phyloP scores from a whole-genome alignment of 2,329 filamentous ascomycete genomes.

The Dactylellina drechsleri region DNA sequence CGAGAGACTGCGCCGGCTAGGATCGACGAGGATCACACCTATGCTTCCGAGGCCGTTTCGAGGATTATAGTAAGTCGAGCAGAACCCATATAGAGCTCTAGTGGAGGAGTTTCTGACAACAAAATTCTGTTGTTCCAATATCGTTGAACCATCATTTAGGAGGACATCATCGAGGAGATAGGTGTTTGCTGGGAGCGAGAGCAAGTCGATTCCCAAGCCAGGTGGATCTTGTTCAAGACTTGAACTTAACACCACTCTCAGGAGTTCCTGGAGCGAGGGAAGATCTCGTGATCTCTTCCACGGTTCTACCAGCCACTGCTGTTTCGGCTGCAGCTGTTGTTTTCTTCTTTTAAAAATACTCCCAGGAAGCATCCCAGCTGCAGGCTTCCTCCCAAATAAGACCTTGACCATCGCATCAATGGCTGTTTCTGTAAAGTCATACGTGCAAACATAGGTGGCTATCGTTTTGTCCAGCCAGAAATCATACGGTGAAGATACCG shows the following conservation, averaged over 20 bases:
- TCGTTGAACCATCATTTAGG: conserved; percentile 38
- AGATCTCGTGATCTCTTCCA: conserved; percentile 59
- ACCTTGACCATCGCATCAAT: conserved; percentile 67
- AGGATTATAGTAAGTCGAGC: conserved; percentile 69
- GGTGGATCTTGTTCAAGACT: conserved; percentile 54
- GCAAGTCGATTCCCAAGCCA: conserved; percentile 56
- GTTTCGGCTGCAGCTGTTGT: conserved; percentile 57
- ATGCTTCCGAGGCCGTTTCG: conserved; percentile 75
- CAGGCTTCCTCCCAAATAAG: conserved; percentile 65
- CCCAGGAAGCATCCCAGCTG: conserved; percentile 57
- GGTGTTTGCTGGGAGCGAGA: conserved; percentile 56
- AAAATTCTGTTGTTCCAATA: conserved; percentile 57
- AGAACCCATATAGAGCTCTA: conserved; percentile 58
- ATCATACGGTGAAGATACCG: conserved; percentile 94
- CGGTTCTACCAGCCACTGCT: conserved; percentile 58
- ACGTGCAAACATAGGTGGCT: conserved; percentile 60
- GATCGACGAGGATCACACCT: conserved; percentile 89
- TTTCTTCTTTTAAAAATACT: conserved; percentile 57
- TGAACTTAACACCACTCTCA: conserved; percentile 56
- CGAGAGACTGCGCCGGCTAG: conserved; percentile 82
- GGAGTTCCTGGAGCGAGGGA: conserved; percentile 57
- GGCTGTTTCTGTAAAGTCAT: conserved; percentile 65
- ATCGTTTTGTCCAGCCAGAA: conserved; percentile 83
- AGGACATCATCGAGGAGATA: conserved; percentile 56
- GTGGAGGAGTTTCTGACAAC: conserved; percentile 58